Base-by-base conservation (phyloP, 768 basidiomycete species). In the Trametes cubensis region DNA sequence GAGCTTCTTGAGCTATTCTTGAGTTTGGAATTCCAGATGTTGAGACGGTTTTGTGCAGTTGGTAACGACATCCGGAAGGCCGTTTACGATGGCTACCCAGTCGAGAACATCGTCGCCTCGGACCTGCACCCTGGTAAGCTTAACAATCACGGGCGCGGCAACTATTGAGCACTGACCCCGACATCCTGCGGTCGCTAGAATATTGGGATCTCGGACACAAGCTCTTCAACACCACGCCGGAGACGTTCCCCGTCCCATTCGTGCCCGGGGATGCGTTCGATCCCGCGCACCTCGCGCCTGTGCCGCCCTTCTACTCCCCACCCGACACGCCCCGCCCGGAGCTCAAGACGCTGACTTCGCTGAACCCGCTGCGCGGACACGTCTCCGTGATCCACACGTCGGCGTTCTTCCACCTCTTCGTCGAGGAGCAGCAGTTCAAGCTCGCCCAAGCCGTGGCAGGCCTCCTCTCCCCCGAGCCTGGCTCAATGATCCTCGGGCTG, bases 171-270 rank as follows among this genome's bases (percentile, higher is more conserved):
- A n/a, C 42, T 44, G 42, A 44, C 18, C 42, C 6, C 42, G 42
- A 18, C 2, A 5, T 44, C 17, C 42, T 13, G 40, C 38, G 34
- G 34, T 34, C 34, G 4, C 8, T 52, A 86, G 86, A 74, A 13
- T 83, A 85, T 59, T 87, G 85, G 85, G 76, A 83, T 11, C 75
- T 80, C 10, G 86, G 87, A 2, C 85, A 87, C 64, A 75, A 81
- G 46, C 76, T 88, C 23, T 89, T 87, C 72, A 77, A 71, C 48
- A 78, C 82, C 2, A 83, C 76, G 0, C 78, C 80, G 0, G 72
- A 79, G 40, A 77, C 81, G 0, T 87, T 83, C 69, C 82, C 84
- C 8, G 82, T 77, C 0, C 70, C 74, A 0, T 88, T 88, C 67
- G 61, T 88, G 18, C 71, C 75, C 15, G 88, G 86, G 2, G 79